Conservation (phyloP, 2,329 filamentous ascomycete species). For the Sphaceloma murrayae region DNA sequence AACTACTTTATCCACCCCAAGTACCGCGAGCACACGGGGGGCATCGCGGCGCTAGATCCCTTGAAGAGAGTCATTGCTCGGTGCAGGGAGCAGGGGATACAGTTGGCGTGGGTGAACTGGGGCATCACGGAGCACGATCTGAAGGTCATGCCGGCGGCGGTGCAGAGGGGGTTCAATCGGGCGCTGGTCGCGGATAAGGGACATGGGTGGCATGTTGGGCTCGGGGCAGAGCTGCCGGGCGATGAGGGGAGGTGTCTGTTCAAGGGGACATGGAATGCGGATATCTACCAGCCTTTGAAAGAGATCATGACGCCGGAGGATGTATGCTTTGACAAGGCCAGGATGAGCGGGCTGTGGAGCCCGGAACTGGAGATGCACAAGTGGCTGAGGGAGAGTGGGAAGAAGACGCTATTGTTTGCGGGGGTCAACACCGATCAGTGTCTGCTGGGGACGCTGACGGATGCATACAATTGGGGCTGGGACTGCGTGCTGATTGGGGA, state of each 20-base stretch:
- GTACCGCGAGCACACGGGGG: conserved; percentile 26
- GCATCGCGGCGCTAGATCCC: conserved; percentile 30
- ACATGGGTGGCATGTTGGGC: conserved; percentile 34
- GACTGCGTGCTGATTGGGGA: conserved; percentile 35
- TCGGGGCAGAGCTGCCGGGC: conserved; percentile 31
- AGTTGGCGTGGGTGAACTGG: conserved; percentile 36
- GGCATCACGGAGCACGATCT: conserved; percentile 33
- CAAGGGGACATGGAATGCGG: conserved; percentile 36
- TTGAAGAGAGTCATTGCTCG: conserved; percentile 32
- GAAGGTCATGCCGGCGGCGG: conserved; percentile 34
- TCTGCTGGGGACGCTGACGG: conserved; percentile 34
- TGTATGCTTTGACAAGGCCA: conserved; percentile 36
- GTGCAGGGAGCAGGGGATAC: conserved; percentile 33
- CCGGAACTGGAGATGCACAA: conserved; percentile 33
- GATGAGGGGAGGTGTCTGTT: conserved; percentile 34
- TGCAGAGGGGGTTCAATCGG: conserved; percentile 34
- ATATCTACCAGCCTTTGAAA: conserved; percentile 35
- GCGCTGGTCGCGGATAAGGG: conserved; percentile 25
- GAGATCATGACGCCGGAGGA: conserved; percentile 31
- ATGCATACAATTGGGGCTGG: conserved; percentile 36
- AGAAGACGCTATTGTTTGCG: conserved; percentile 35
- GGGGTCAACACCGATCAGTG: conserved; percentile 38
- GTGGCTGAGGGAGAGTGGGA: conserved; percentile 32
- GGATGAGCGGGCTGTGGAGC: conserved; percentile 36
- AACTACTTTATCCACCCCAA: conserved; percentile 26